Conservation (phyloP, 345 rosid genomes). For the Chamaenerion angustifolium region DNA sequence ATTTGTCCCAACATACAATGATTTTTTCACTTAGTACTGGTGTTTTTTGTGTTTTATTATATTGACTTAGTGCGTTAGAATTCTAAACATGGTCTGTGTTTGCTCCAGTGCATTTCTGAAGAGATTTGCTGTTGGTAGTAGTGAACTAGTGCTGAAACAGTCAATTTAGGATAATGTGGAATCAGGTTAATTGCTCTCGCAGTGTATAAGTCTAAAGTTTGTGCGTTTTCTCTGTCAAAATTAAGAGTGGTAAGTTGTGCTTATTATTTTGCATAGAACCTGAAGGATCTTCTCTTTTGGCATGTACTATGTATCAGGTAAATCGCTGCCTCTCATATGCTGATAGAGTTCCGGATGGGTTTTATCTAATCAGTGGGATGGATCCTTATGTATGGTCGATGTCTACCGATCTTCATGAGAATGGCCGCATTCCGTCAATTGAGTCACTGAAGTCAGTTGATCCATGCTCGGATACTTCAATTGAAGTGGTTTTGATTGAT, state of each 20-base stretch:
- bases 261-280: not conserved
- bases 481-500: conserved; percentile 82
- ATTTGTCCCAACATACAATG: conserved; percentile 1
- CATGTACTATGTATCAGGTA: conserved; percentile 42
- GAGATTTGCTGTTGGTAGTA: not conserved
- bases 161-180: not conserved
- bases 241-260: not conserved
- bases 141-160: conserved; percentile 1
- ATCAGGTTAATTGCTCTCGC: not conserved
- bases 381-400: conserved; percentile 85
- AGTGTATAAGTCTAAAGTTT: not conserved
- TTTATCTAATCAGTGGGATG: conserved; percentile 78
- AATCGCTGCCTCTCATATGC: conserved; percentile 90
- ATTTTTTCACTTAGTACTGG: not conserved
- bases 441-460: conserved; percentile 74
- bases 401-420: conserved; percentile 73
- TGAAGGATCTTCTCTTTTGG: conserved; percentile 8
- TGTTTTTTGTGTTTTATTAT: too few species aligned
- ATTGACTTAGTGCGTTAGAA: too few species aligned
- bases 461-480: conserved; percentile 35
- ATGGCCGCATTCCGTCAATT: conserved; percentile 84
- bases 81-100: too few species aligned
- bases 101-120: too few species aligned
- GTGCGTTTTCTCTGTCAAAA: too few species aligned
- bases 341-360: conserved; percentile 93